phyloP scores from a whole-genome alignment of 2,329 filamentous ascomycete species.

The Colletotrichum sp. region DNA sequence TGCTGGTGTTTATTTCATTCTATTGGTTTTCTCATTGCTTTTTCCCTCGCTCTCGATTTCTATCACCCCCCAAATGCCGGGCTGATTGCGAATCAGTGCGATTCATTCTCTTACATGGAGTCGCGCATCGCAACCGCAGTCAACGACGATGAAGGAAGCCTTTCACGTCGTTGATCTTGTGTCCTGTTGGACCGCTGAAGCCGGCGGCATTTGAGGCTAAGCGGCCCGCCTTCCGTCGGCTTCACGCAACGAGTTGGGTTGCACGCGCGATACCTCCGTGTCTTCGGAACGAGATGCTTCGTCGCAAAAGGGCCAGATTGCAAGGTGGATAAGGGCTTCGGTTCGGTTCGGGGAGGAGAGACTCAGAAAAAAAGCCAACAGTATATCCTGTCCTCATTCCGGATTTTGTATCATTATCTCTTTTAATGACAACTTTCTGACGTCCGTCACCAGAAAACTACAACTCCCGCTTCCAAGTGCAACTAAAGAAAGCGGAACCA shows the following conservation, averaged over 20 bases:
- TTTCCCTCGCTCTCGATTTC: neutral
- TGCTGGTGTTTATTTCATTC: neutral
- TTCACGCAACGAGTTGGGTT: neutral
- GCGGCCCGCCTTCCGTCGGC: slow-evolving; percentile 10
- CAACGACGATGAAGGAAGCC: neutral
- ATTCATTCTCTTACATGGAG: neutral
- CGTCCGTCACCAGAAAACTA: neutral
- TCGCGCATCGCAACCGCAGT: neutral
- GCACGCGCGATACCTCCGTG: neutral
- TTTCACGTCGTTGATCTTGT: neutral
- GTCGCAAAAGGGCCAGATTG: neutral
- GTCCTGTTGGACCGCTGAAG: neutral
- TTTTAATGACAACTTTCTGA: neutral
- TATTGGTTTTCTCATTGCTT: neutral
- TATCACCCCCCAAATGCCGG: neutral
- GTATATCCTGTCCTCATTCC: neutral
- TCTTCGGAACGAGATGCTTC: neutral
- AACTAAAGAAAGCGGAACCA: neutral
- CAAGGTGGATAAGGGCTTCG: neutral
- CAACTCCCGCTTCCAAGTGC: neutral
- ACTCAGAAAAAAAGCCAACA: neutral
- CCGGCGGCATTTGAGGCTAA: neutral
- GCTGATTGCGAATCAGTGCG: neutral
- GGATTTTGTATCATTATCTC: neutral
- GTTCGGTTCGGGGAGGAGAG: neutral